phyloP scores from a whole-genome alignment of 495 filamentous ascomycete genomes.

The Parmelia sp. region DNA sequence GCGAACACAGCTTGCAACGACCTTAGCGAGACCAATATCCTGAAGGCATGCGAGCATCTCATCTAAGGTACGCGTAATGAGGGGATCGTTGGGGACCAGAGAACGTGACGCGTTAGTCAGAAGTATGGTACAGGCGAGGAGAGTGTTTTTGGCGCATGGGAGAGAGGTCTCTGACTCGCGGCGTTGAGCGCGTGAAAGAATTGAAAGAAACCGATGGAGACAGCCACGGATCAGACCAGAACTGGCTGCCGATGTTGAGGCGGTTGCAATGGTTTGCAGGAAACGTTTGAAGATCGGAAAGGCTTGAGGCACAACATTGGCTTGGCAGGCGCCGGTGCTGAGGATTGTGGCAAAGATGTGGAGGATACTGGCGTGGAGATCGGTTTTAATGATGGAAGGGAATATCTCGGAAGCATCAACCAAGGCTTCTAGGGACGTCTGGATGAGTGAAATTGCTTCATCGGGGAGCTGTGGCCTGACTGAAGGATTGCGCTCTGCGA shows the following conservation, averaged over 20 bases:
- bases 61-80: slow-evolving; percentile 61
- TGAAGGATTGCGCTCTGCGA: slow-evolving; percentile 66
- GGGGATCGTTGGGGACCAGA: slow-evolving; percentile 63
- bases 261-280: slow-evolving; percentile 43
- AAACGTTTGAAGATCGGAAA: slow-evolving; percentile 91
- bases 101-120: slow-evolving; percentile 71
- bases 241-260: slow-evolving; percentile 32
- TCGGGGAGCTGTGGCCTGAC: slow-evolving; percentile 69
- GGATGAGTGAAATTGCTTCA: slow-evolving; percentile 76
- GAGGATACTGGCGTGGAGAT: slow-evolving; percentile 92
- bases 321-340: slow-evolving; percentile 77
- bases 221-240: slow-evolving; percentile 55
- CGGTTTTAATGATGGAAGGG: slow-evolving; percentile 90
- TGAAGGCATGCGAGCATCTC: slow-evolving; percentile 81
- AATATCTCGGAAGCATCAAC: slow-evolving; percentile 94
- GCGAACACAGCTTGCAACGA: slow-evolving; percentile 80
- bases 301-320: slow-evolving; percentile 79
- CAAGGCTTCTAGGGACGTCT: slow-evolving; percentile 72
- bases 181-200: slow-evolving; percentile 75
- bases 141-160: slow-evolving; percentile 85
- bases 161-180: slow-evolving; percentile 74
- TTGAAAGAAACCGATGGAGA: slow-evolving; percentile 69
- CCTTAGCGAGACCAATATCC: slow-evolving; percentile 70
- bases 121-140: slow-evolving; percentile 81
- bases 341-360: slow-evolving; percentile 95